Conservation (phyloP, 2,329 filamentous ascomycete genomes). For the Pseudogymnoascus sp. region DNA sequence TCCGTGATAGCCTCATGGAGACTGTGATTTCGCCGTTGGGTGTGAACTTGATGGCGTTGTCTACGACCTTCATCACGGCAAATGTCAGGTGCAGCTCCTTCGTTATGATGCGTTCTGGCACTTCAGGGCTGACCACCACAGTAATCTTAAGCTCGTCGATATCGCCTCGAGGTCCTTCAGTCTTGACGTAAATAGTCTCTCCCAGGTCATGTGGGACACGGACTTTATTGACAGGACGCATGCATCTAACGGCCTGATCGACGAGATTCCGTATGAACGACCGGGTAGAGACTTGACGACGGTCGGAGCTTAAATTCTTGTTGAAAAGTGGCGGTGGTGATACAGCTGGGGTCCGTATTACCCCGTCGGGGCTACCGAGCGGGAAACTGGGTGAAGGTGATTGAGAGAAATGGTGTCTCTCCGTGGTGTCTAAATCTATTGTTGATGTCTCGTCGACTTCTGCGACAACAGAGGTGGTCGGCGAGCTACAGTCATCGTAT, state of each 20-base stretch:
- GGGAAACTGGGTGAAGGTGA: neutral
- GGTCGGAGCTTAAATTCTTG: constrained; percentile 11
- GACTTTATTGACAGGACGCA: constrained; percentile 21
- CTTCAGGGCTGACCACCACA: constrained; percentile 30
- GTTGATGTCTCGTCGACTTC: neutral
- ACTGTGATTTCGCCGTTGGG: constrained; percentile 54
- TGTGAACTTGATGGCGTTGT: constrained; percentile 65
- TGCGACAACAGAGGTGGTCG: neutral
- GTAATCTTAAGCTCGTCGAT: constrained; percentile 31
- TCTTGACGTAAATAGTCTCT: constrained; percentile 24
- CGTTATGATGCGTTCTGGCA: constrained; percentile 43
- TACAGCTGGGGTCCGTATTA: neutral
- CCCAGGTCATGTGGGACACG: constrained; percentile 22
- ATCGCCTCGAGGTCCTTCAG: constrained; percentile 22
- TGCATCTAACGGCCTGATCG: constrained; percentile 21
- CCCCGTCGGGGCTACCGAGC: neutral
- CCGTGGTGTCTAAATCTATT: neutral
- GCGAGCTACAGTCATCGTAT: neutral
- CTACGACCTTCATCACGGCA: constrained; percentile 34
- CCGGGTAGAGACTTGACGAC: constrained; percentile 21
- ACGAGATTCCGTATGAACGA: constrained; percentile 25
- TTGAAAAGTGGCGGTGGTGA: neutral
- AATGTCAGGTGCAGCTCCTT: constrained; percentile 42
- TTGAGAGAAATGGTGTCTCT: neutral
- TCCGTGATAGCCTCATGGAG: constrained; percentile 42